Evolutionary conservation across 768 basidiomycete genomes (phyloP).

Genomic region (Ephemerocybe angulata): DNA sequence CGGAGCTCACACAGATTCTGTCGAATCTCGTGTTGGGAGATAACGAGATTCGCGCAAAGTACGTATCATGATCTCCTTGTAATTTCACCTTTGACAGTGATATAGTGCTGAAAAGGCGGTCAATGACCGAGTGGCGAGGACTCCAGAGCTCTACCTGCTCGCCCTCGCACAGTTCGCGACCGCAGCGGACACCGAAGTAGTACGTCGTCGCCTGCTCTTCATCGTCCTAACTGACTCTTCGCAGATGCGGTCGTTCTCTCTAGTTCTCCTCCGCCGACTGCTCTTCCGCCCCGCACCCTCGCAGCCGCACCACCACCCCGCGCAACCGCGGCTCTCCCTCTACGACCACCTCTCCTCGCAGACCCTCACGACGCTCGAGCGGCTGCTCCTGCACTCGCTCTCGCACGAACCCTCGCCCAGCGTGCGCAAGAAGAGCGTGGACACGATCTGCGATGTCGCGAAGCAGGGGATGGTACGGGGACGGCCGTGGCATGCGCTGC

Average conservation of each 20-base stretch:
- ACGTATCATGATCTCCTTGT: no score
- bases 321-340: constrained; percentile 44
- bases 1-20: no score
- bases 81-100: no score
- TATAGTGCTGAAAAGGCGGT: constrained; percentile 79
- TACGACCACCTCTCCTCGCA: constrained; percentile 74
- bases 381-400: constrained; percentile 67
- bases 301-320: constrained; percentile 11
- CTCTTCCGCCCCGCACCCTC: constrained; percentile 60
- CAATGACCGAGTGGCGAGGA: constrained; percentile 72
- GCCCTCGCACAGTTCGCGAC: constrained; percentile 78
- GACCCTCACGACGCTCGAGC: constrained; percentile 64
- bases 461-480: constrained; percentile 73
- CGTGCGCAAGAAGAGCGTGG: constrained; percentile 70
- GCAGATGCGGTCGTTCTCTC: constrained; percentile 83
- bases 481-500: constrained; percentile 78
- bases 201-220: constrained; percentile 32
- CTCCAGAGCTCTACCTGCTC: constrained; percentile 76
- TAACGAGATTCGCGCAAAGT: no score
- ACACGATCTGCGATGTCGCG: constrained; percentile 73
- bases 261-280: constrained; percentile 75
- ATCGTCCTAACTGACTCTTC: constrained; percentile 1
- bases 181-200: constrained; percentile 74
- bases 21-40: no score
- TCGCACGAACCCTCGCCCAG: constrained; percentile 52